Conservation (phyloP, 352 stramenopile genomes). For the Blastocystis sp. region DNA sequence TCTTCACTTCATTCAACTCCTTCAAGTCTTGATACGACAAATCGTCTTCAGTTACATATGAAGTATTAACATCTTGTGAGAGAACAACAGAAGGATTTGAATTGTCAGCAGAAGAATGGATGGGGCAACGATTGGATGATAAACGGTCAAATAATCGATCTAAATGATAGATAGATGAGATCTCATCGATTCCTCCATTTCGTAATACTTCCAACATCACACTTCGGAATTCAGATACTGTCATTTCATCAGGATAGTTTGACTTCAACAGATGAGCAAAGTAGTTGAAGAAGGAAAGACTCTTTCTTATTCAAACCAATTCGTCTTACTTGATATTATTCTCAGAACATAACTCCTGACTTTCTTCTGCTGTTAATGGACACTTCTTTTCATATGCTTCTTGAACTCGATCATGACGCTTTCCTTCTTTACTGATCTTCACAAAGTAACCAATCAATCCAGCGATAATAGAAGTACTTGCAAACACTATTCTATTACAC, state of each 20-base stretch:
- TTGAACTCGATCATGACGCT: neutral
- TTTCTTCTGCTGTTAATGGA: constrained; percentile 11
- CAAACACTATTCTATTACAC: neutral
- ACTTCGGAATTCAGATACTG: neutral
- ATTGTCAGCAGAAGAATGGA: too few species aligned
- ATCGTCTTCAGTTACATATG: neutral
- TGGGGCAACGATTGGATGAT: neutral
- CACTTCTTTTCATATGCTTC: neutral
- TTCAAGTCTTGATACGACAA: neutral
- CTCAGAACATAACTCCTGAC: neutral
- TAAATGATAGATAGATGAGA: neutral
- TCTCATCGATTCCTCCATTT: neutral
- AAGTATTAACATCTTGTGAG: neutral
- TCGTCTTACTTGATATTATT: constrained; percentile 6
- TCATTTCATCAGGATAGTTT: constrained; percentile 2
- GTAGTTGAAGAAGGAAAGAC: neutral
- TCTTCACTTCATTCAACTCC: neutral
- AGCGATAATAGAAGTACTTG: neutral
- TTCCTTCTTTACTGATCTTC: constrained; percentile 27
- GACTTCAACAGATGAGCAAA: neutral
- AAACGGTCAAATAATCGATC: neutral
- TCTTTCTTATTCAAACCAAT: neutral
- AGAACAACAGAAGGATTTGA: neutral
- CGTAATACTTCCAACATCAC: constrained; percentile 17
- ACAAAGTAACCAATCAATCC: constrained; percentile 12